Percentiles rank a stretch among this genome's conserved stretches.
Evolutionary conservation across 768 basidiomycete genomes (phyloP).

Genomic region (Boletus subparvulus): DNA sequence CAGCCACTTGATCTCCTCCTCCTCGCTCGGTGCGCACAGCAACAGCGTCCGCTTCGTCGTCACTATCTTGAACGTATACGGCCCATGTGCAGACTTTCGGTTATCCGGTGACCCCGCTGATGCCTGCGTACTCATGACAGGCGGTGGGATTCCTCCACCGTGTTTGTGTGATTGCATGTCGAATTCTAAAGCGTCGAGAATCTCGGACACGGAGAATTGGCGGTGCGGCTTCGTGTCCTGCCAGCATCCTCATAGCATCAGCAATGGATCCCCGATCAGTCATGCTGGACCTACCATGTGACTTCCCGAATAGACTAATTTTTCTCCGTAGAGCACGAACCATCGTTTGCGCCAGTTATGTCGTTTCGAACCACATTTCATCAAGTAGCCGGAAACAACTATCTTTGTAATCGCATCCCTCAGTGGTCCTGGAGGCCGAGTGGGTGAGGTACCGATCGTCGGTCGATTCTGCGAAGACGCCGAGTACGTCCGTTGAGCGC

Average conservation of each 20-base stretch:
- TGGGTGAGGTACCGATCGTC: slow-evolving; percentile 43
- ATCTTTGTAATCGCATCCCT: slow-evolving; percentile 68
- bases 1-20: slow-evolving; percentile 98
- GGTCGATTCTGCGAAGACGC: slow-evolving; percentile 46
- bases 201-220: slow-evolving; percentile 77
- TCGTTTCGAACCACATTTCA: slow-evolving; percentile 94
- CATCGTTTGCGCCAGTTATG: slow-evolving; percentile 96
- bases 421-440: slow-evolving; percentile 33
- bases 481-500: slow-evolving; percentile 41
- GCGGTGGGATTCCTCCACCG: slow-evolving; percentile 36
- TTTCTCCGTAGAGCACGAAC: slow-evolving; percentile 92
- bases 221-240: slow-evolving; percentile 91
- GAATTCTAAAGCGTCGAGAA: slow-evolving; percentile 91
- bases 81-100: slow-evolving; percentile 44
- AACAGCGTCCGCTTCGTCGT: slow-evolving; percentile 89
- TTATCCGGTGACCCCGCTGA: slow-evolving; percentile 38
- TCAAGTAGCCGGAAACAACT: slow-evolving; percentile 86
- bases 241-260: slow-evolving; percentile 9
- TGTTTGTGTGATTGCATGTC: slow-evolving; percentile 58
- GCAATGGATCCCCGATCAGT: slow-evolving; percentile 9
- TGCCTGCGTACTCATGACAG: slow-evolving; percentile 32
- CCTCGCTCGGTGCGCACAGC: slow-evolving; percentile 92
- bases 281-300: slow-evolving; percentile 77
- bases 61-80: slow-evolving; percentile 90
- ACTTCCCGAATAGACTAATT: slow-evolving; percentile 82